Percentiles rank a stretch among this genome's conserved stretches.
Conservation (phyloP, 2,329 filamentous ascomycete genomes). For the Diaporthe velutina region DNA sequence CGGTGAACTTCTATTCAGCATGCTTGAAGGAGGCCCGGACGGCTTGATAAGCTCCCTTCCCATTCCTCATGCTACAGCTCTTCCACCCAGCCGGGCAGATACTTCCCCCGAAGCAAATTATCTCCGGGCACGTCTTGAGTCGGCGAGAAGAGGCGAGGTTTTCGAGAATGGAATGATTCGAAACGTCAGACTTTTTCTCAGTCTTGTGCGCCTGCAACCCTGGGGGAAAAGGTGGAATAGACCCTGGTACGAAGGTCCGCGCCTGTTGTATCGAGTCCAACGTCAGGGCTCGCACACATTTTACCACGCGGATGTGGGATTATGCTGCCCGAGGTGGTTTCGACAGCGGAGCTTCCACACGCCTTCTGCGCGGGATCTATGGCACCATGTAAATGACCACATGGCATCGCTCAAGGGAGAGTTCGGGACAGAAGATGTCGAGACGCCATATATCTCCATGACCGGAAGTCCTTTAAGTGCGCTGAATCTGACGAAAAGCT, state of each 20-base stretch:
- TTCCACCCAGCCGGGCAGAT: not conserved
- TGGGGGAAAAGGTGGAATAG: no score
- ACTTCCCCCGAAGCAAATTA: not conserved
- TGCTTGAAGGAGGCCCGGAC: not conserved
- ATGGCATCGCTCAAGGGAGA: not conserved
- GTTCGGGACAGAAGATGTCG: no score
- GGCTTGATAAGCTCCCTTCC: no score
- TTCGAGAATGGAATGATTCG: no score
- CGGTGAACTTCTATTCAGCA: not conserved
- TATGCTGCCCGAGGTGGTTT: not conserved
- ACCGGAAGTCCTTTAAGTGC: not conserved
- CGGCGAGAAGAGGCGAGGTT: accelerated
- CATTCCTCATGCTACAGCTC: not conserved
- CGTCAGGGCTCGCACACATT: not conserved
- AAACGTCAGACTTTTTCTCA: no score
- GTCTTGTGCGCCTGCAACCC: no score
- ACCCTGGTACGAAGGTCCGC: not conserved
- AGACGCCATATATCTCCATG: not conserved
- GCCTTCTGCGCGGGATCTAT: not conserved
- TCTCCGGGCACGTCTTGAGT: not conserved
- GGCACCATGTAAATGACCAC: not conserved
- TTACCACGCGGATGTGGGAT: not conserved
- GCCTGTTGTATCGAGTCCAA: not conserved
- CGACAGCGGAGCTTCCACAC: not conserved
- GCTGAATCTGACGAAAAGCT: not conserved